Evolutionary conservation across 495 filamentous ascomycete species (phyloP).

Genomic region (Cercophora sp.): DNA sequence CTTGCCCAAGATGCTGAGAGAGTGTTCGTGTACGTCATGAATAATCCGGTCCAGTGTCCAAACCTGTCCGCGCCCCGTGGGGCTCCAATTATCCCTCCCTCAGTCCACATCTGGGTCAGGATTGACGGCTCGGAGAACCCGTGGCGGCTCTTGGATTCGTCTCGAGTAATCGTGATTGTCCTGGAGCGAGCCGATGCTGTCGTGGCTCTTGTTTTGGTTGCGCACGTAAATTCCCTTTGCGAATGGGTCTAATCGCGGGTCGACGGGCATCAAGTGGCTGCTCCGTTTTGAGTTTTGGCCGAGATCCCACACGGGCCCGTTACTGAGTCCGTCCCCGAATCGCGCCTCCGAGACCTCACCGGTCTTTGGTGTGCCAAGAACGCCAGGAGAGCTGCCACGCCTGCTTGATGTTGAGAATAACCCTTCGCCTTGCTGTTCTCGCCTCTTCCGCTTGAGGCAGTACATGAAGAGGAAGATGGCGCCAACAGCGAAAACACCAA

Average conservation of each 20-base stretch:
- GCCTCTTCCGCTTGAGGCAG: conserved; percentile 28
- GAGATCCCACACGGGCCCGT: conserved; percentile 15
- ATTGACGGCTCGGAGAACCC: conserved; percentile 51
- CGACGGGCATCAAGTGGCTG: conserved; percentile 50
- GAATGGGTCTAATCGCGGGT: conserved; percentile 54
- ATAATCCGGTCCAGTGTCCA: conserved; percentile 3
- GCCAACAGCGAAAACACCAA: conserved; percentile 27
- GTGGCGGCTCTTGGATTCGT: conserved; percentile 31
- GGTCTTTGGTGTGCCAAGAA: conserved; percentile 34
- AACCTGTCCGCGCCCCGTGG: no score
- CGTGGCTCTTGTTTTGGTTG: conserved; percentile 46
- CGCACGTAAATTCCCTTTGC: conserved; percentile 43
- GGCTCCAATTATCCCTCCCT: no score
- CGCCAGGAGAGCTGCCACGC: conserved; percentile 38
- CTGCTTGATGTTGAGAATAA: conserved; percentile 27
- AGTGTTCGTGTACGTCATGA: conserved; percentile 28
- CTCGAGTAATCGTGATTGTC: conserved; percentile 56
- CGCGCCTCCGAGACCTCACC: conserved; percentile 33
- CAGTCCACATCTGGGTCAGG: conserved; percentile 38
- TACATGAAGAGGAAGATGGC: conserved; percentile 29
- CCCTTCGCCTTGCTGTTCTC: conserved; percentile 20
- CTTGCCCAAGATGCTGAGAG: conserved; percentile 20
- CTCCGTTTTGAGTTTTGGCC: conserved; percentile 27
- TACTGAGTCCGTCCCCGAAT: conserved; percentile 1
- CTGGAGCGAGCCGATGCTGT: conserved; percentile 52